phyloP scores from a whole-genome alignment of 108 stramenopile species.

The Chaetoceros muelleri region DNA sequence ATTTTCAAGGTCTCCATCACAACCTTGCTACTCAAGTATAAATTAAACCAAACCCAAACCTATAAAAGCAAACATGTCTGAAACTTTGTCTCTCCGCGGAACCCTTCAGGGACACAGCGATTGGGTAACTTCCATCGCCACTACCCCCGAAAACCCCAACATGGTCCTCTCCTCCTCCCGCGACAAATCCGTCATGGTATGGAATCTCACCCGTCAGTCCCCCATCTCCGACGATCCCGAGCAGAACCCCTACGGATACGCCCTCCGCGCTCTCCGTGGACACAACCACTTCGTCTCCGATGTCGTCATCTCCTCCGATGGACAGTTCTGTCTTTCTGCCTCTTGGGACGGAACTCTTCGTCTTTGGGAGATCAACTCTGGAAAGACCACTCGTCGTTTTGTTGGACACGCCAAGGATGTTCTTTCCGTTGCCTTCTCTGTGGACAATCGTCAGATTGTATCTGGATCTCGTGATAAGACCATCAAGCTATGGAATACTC shows the following conservation, averaged over 20 bases:
- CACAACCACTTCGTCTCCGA: slow-evolving; percentile 99
- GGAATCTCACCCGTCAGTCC: slow-evolving; percentile 79
- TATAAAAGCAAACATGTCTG: slow-evolving; percentile 58
- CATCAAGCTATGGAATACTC: slow-evolving; percentile 99
- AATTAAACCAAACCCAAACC: too few species aligned
- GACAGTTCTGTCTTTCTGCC: slow-evolving; percentile 94
- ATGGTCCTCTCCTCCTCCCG: slow-evolving; percentile 94
- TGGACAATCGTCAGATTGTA: slow-evolving; percentile 99
- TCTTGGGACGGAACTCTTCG: slow-evolving; percentile 98
- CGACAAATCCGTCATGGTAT: slow-evolving; percentile 96
- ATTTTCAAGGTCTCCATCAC: not conserved
- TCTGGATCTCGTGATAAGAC: slow-evolving; percentile 95
- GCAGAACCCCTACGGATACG: slow-evolving; percentile 84
- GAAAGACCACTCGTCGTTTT: slow-evolving; percentile 96
- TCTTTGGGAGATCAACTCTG: slow-evolving; percentile 96
- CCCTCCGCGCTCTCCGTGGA: slow-evolving; percentile 93
- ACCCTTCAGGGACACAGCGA: slow-evolving; percentile 88
- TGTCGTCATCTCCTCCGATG: slow-evolving; percentile 93
- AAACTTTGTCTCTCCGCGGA: slow-evolving; percentile 88
- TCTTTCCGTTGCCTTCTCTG: slow-evolving; percentile 94
- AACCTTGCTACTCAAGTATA: not conserved
- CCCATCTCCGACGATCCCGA: slow-evolving; percentile 27
- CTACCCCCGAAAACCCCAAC: slow-evolving; percentile 96
- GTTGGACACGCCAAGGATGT: slow-evolving; percentile 99
- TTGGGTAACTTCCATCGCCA: slow-evolving; percentile 99